Percentiles rank a stretch among this genome's conserved stretches.
Conservation (phyloP, 495 filamentous ascomycete genomes). For the Viridothelium virens region DNA sequence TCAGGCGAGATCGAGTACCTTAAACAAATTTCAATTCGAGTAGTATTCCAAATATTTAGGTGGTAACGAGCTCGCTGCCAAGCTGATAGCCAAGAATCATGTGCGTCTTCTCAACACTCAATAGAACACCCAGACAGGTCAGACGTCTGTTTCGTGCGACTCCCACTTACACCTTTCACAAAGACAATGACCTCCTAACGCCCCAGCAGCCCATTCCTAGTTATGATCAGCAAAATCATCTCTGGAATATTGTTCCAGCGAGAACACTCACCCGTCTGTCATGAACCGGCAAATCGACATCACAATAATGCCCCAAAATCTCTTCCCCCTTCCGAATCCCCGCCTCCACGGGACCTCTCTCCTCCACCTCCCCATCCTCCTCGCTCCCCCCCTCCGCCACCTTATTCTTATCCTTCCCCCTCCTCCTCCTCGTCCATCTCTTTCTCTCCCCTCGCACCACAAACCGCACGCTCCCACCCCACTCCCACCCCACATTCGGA, state of each 20-base stretch:
- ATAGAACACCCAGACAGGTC: neutral
- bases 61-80: too few relatives aligned
- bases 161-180: constrained; percentile 71
- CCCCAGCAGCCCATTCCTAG: constrained; percentile 67
- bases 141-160: constrained; percentile 4
- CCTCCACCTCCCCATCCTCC: constrained; percentile 8
- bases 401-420: constrained; percentile 9
- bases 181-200: constrained; percentile 75
- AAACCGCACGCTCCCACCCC: constrained; percentile 77
- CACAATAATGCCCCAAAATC: constrained; percentile 89
- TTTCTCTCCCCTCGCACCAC: constrained; percentile 42
- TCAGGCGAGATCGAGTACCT: too few relatives aligned
- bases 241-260: neutral
- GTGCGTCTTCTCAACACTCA: too few relatives aligned
- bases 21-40: too few relatives aligned
- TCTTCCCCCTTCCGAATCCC: constrained; percentile 65
- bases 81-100: too few relatives aligned
- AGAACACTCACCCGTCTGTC: constrained; percentile 57
- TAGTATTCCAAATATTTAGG: too few relatives aligned
- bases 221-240: neutral
- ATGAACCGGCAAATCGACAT: constrained; percentile 66
- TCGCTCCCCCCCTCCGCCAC: constrained; percentile 33
- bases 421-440: constrained; percentile 39
- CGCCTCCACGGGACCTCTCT: constrained; percentile 16
- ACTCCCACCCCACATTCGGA: constrained; percentile 91